phyloP scores from a whole-genome alignment of 1,139 yeast genomes.

The Hyphopichia wangnamkhiaoensis region DNA sequence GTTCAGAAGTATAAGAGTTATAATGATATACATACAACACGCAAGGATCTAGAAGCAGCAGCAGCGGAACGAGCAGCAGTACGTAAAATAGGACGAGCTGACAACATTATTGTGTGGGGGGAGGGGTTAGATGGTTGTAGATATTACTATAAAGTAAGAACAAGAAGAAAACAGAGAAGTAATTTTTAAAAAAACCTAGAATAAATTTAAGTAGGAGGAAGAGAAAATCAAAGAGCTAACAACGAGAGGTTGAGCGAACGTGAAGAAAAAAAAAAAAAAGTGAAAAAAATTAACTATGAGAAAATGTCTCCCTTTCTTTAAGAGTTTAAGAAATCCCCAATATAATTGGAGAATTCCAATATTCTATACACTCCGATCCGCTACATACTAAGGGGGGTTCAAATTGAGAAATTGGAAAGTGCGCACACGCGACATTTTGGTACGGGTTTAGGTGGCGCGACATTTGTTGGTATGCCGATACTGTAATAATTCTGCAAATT shows the following conservation, averaged over 20 bases:
- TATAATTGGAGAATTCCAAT: constrained; percentile 4
- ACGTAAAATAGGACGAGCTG: constrained; percentile 81
- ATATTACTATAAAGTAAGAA: neutral
- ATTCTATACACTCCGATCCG: too few species aligned
- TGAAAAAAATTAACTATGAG: constrained; percentile 1
- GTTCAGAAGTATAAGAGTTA: too few species aligned
- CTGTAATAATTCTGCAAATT: too few species aligned
- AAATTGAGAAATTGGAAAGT: too few species aligned
- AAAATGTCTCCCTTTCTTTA: too few species aligned
- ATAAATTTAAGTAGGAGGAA: constrained; percentile 1
- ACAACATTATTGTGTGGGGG: constrained; percentile 53
- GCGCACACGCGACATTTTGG: neutral
- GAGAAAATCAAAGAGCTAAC: neutral
- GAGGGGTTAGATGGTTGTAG: constrained; percentile 2
- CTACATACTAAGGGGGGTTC: too few species aligned
- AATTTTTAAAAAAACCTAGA: constrained; percentile 1
- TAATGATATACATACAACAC: constrained; percentile 72
- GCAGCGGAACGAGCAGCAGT: constrained; percentile 78
- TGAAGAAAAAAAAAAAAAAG: neutral
- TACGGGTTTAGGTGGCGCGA: neutral
- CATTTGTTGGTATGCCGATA: too few species aligned
- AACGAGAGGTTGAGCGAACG: neutral
- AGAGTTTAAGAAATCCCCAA: too few species aligned
- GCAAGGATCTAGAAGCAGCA: constrained; percentile 62
- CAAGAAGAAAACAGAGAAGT: neutral